These are phyloP conservation scores for Kuraishia piskuri DNA, from an alignment of 805 yeast genomes.

Conservation along the genomic window DNA sequence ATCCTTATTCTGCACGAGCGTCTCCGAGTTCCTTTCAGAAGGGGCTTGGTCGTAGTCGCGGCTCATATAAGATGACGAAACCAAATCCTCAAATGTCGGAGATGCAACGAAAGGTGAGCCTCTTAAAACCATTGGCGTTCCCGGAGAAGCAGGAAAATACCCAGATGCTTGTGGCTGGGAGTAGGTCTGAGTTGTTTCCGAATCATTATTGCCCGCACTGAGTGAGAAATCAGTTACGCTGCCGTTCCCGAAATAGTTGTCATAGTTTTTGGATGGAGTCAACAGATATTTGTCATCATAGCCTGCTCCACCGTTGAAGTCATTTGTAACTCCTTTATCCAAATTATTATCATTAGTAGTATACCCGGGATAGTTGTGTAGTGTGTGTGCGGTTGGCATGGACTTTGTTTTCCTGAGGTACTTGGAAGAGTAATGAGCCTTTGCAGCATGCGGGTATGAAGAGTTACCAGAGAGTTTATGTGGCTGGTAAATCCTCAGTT, in stretches of 20 bases:
- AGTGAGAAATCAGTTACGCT: background rate
- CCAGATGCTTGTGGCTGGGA: background rate
- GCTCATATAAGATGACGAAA: background rate
- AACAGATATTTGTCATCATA: conserved; percentile 3
- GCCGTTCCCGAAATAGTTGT: conserved; percentile 7
- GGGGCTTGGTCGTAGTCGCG: background rate
- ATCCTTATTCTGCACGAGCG: background rate
- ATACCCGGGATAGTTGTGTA: background rate
- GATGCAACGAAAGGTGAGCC: conserved; percentile 1
- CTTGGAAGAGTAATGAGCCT: conserved; percentile 10
- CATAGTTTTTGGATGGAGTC: conserved; percentile 14
- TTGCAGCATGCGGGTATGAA: conserved; percentile 5
- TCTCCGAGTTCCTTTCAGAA: background rate
- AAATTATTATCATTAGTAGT: conserved; percentile 1
- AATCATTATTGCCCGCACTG: background rate
- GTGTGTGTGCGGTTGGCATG: background rate
- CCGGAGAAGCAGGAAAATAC: conserved; percentile 4
- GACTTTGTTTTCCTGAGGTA: conserved; percentile 14
- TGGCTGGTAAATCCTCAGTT: conserved; percentile 30
- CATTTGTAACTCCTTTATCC: background rate
- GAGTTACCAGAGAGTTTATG: conserved; percentile 3
- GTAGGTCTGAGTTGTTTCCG: background rate
- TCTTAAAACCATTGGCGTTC: conserved; percentile 2
- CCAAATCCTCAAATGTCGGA: conserved; percentile 1
- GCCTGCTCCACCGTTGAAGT: background rate